Evolutionary conservation across 345 rosid genomes (phyloP), one percentile per base, ranked within the genome.

Genomic region (Brassica cretica): DNA sequence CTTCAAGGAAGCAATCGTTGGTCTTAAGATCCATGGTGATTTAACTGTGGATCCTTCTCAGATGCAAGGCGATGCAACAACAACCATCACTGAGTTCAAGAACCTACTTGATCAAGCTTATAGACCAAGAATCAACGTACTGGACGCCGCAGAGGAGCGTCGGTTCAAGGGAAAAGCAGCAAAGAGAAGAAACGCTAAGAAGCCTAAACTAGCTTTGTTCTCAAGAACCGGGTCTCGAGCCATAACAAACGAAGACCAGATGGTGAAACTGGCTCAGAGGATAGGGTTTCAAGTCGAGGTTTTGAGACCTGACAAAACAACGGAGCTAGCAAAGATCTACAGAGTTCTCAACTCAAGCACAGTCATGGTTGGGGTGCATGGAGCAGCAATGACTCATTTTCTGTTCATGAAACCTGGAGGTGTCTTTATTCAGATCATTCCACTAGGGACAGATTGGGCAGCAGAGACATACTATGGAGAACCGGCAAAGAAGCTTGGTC

Each of bases 301-400:
- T 24, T 19, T 90, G 65, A 85, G 85, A 85, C 97, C 97, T 18
- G 84, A 74, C 16, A 59, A 41, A 71, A 88, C 85, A 3, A 86
- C 91, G 4, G 97, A 92, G 44, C 71, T 92, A 60, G 93, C 95
- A 44, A 90, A 78, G 89, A 88, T 89, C 29, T 92, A 90, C 64
- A 64, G 76, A 29, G 85, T 72, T 24, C 81, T 90, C 12, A 90
- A 90, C 79, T 87, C 97, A 33, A 92, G 96, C 64, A 87, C 82
- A 15, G 93, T 92, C 16, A 87, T 92, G 93, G 80, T 89, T 25
- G 96, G 96, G 8, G 97, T 90, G 53, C 97, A 92, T 58, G 96
- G 97, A 66, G 97, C 97, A 33, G 97, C 97, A 53, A 90, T 92
- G 97, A 90, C 96, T 0, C 97, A 90, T 76, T 90, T 92, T 58